Evolutionary conservation across 2,329 filamentous ascomycete genomes (phyloP).

Genomic region (Colletotrichum filicis): DNA sequence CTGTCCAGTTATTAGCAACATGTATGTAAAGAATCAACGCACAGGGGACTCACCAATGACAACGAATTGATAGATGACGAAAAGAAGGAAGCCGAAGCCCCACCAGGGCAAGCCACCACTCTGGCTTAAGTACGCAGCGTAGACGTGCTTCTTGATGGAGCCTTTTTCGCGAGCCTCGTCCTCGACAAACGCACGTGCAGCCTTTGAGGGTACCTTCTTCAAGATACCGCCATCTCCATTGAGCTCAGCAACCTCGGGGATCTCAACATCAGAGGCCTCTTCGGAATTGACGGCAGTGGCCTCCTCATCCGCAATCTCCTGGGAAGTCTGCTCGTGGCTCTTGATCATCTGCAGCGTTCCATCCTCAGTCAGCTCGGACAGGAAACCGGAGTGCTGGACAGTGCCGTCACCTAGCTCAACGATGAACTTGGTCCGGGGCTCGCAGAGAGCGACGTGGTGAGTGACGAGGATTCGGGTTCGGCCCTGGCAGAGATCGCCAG

Average conservation of each 20-base stretch:
- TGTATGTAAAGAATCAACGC: background rate
- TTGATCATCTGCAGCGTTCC: conserved; percentile 68
- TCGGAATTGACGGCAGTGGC: conserved; percentile 67
- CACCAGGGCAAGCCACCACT: conserved; percentile 74
- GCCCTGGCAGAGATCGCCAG: conserved; percentile 74
- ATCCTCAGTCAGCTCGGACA: conserved; percentile 71
- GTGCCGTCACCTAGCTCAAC: conserved; percentile 78
- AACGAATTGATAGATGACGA: conserved; percentile 64
- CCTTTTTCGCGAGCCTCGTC: conserved; percentile 80
- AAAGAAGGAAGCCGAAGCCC: conserved; percentile 64
- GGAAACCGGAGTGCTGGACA: conserved; percentile 71
- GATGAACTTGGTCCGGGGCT: conserved; percentile 77
- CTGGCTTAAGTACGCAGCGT: conserved; percentile 72
- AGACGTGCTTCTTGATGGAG: conserved; percentile 74
- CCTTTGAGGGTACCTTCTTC: conserved; percentile 62
- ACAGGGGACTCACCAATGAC: conserved; percentile 57
- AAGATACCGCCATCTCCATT: conserved; percentile 53
- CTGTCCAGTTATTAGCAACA: conserved; percentile 39
- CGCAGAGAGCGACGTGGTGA: conserved; percentile 79
- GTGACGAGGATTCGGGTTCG: conserved; percentile 84
- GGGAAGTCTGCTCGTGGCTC: conserved; percentile 61
- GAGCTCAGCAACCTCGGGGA: conserved; percentile 43
- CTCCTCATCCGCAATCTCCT: conserved; percentile 61
- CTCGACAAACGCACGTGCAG: conserved; percentile 77
- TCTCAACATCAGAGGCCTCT: conserved; percentile 51